Conservation (phyloP, 495 filamentous ascomycete species). For the Penicillium coprophilum region DNA sequence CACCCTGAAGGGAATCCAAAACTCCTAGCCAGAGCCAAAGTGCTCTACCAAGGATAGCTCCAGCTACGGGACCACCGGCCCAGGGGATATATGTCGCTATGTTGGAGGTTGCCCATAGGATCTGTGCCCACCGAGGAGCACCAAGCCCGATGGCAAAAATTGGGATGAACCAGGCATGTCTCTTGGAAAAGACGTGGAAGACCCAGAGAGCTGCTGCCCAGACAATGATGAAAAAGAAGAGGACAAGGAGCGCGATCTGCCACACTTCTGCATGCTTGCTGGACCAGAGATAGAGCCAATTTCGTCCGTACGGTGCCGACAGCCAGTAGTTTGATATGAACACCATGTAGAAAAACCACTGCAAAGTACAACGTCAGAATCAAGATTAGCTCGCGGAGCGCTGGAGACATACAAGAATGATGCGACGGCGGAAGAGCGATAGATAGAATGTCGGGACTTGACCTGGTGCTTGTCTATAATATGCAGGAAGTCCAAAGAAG, state of each 20-base stretch:
- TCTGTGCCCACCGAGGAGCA: conserved; percentile 50
- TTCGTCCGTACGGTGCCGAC: conserved; percentile 49
- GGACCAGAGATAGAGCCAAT: conserved; percentile 51
- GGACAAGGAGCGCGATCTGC: conserved; percentile 43
- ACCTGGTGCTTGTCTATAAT: conserved; percentile 61
- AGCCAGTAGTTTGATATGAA: conserved; percentile 46
- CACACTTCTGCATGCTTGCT: conserved; percentile 42
- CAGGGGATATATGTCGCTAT: conserved; percentile 49
- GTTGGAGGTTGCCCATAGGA: conserved; percentile 50
- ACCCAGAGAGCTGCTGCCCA: conserved; percentile 43
- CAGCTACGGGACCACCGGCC: conserved; percentile 42
- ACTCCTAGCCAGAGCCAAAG: conserved; percentile 53
- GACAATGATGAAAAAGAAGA: conserved; percentile 47
- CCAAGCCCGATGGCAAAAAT: conserved; percentile 53
- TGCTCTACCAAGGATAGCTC: conserved; percentile 45
- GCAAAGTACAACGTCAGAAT: conserved; percentile 10
- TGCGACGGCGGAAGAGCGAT: conserved; percentile 55
- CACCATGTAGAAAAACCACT: conserved; percentile 36
- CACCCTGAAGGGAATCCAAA: conserved; percentile 47
- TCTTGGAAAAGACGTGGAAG: conserved; percentile 44
- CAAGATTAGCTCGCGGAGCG: conserved; percentile 1
- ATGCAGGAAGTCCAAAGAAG: conserved; percentile 45
- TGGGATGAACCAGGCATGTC: conserved; percentile 50
- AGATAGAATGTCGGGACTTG: conserved; percentile 58
- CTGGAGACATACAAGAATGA: conserved; percentile 43